phyloP scores from a whole-genome alignment of 495 filamentous ascomycete genomes.

The Tuber brumale region DNA sequence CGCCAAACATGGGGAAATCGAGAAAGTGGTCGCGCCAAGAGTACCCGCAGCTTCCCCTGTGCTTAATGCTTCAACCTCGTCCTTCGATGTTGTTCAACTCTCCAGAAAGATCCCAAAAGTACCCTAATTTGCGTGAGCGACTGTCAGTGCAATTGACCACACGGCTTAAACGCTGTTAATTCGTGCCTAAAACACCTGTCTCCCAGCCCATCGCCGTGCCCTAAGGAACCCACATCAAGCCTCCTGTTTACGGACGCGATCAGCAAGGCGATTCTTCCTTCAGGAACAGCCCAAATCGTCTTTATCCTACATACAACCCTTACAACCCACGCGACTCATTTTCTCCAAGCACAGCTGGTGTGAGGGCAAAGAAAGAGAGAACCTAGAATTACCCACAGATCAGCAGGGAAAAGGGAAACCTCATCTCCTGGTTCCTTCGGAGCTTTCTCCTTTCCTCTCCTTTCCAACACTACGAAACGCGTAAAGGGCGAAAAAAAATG shows the following conservation, averaged over 20 bases:
- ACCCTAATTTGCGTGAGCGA: not conserved
- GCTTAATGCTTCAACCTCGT: not conserved
- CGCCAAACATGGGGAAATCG: not conserved
- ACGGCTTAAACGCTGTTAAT: not conserved
- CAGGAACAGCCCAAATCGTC: not conserved
- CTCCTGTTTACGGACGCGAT: not conserved
- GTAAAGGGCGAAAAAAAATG: slow-evolving; percentile 12
- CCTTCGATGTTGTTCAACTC: not conserved
- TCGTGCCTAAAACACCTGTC: not conserved
- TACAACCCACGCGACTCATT: not conserved
- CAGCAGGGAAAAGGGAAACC: not conserved
- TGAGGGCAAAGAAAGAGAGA: not conserved
- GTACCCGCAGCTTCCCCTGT: not conserved
- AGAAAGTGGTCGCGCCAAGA: not conserved
- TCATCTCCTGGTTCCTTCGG: not conserved
- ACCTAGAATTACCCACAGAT: not conserved
- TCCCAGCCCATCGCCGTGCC: not conserved
- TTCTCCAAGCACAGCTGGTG: not conserved
- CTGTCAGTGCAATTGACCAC: not conserved
- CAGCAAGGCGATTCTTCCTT: not conserved
- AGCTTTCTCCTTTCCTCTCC: not conserved
- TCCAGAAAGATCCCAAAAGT: not conserved
- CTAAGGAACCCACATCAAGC: not conserved
- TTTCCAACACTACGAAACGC: not conserved
- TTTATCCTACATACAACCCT: not conserved